These are phyloP conservation scores for Urostyla sp. DNA, from an alignment of 73 alveolate species.

Conservation along the genomic window DNA sequence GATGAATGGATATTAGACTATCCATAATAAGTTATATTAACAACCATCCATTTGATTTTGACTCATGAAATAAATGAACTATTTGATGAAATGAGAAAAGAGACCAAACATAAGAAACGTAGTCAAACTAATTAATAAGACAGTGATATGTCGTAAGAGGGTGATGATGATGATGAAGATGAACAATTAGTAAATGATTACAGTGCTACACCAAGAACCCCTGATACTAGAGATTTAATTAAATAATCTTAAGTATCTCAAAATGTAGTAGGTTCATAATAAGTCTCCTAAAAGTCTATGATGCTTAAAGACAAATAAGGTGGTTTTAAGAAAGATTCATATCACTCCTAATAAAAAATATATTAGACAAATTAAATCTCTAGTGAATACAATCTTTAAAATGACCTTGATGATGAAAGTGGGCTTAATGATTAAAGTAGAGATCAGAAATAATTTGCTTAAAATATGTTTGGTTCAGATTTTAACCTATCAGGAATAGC, in stretches of 20 bases:
- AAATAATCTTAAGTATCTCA: constrained; percentile 45
- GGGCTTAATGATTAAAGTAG: constrained; percentile 11
- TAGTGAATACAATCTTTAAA: not conserved
- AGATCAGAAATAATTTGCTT: constrained; percentile 60
- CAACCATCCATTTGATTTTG: constrained; percentile 75
- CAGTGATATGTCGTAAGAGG: constrained; percentile 1
- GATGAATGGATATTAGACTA: constrained; percentile 84
- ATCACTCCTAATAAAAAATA: not conserved
- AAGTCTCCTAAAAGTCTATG: constrained; percentile 41
- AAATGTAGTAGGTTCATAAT: constrained; percentile 9
- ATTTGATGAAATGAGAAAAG: constrained; percentile 66
- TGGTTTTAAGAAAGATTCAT: too few relatives aligned
- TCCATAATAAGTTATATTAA: constrained; percentile 69
- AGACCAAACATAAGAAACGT: not conserved
- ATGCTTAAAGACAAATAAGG: not conserved
- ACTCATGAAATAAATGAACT: constrained; percentile 82
- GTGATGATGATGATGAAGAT: constrained; percentile 28
- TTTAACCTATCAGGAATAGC: constrained; percentile 46
- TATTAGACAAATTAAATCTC: not conserved
- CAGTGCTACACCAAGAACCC: constrained; percentile 66
- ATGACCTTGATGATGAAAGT: constrained; percentile 18
- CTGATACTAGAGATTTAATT: constrained; percentile 70
- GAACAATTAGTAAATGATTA: constrained; percentile 45
- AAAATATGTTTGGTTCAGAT: constrained; percentile 74
- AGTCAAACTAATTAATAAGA: not conserved